Percentiles rank a stretch among this genome's conserved stretches.
These are phyloP conservation scores for Botrytis deweyae DNA, from an alignment of 2,329 filamentous ascomycete genomes.

Conservation along the genomic window DNA sequence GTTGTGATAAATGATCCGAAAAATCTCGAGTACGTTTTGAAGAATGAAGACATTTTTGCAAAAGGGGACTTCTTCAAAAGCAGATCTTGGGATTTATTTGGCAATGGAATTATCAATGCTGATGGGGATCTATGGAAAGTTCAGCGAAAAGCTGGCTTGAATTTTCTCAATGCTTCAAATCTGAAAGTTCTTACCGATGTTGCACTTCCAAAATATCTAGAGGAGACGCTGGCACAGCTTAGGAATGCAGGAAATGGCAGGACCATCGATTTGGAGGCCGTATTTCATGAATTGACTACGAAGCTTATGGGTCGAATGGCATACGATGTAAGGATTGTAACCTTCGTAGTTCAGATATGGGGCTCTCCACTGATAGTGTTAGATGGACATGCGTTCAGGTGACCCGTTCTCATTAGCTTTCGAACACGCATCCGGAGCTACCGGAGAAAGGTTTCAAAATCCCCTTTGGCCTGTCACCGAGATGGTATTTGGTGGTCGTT, in stretches of 20 bases:
- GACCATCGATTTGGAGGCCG: conserved; percentile 55
- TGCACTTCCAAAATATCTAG: conserved; percentile 55
- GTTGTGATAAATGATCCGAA: conserved; percentile 62
- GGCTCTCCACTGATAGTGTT: conserved; percentile 5
- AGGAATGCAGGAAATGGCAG: conserved; percentile 31
- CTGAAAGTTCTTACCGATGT: conserved; percentile 56
- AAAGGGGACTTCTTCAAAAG: conserved; percentile 63
- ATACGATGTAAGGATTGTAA: conserved; percentile 49
- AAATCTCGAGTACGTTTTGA: conserved; percentile 63
- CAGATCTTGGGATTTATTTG: conserved; percentile 62
- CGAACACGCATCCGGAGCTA: conserved; percentile 60
- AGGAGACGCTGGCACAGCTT: conserved; percentile 45
- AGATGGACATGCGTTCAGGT: conserved; percentile 64
- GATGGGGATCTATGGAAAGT: conserved; percentile 63
- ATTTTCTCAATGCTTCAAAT: conserved; percentile 59
- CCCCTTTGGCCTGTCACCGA: conserved; percentile 62
- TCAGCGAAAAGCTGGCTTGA: conserved; percentile 60
- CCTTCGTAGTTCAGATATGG: background rate
- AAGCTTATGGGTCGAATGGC: conserved; percentile 67
- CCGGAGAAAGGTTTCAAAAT: conserved; percentile 63
- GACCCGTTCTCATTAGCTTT: conserved; percentile 61
- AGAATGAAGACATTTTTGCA: conserved; percentile 57
- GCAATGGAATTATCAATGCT: conserved; percentile 64
- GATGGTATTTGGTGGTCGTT: conserved; percentile 47
- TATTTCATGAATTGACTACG: conserved; percentile 64